Percentiles rank a stretch among this genome's conserved stretches.
Conservation (phyloP, 2,329 filamentous ascomycete genomes). For the Pseudophaeomoniella oleicola region DNA sequence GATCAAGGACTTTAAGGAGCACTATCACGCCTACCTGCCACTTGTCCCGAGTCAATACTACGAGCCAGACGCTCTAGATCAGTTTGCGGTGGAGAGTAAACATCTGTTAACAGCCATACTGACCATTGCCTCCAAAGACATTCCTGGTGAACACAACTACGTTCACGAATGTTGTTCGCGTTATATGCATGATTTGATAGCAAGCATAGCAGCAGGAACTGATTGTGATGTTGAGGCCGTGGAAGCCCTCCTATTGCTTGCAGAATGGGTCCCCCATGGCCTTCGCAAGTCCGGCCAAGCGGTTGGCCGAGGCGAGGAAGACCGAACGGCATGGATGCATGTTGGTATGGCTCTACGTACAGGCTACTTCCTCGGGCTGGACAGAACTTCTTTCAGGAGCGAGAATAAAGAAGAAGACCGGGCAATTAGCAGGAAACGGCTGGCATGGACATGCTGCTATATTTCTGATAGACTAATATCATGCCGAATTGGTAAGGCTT, state of each 20-base stretch:
- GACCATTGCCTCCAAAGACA: constrained; percentile 55
- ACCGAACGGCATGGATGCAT: constrained; percentile 65
- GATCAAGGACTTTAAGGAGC: constrained; percentile 44
- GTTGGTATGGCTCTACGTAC: constrained; percentile 55
- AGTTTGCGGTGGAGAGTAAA: constrained; percentile 45
- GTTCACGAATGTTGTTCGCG: constrained; percentile 52
- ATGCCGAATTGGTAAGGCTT: constrained; percentile 55
- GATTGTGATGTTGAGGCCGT: constrained; percentile 57
- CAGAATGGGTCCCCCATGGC: constrained; percentile 59
- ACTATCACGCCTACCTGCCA: constrained; percentile 58
- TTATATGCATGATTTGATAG: constrained; percentile 56
- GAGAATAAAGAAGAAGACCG: constrained; percentile 44
- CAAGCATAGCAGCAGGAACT: constrained; percentile 50
- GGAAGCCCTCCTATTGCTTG: constrained; percentile 53
- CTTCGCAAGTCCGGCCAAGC: constrained; percentile 44
- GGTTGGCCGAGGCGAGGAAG: constrained; percentile 58
- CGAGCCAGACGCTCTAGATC: constrained; percentile 35
- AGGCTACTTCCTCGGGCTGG: constrained; percentile 55
- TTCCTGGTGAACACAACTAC: constrained; percentile 43
- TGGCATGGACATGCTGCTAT: constrained; percentile 57
- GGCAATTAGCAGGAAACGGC: constrained; percentile 45
- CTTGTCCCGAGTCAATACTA: constrained; percentile 49
- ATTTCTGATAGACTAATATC: constrained; percentile 55
- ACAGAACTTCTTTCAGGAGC: constrained; percentile 51
- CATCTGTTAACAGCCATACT: constrained; percentile 57